A percentile compares a stretch with the other conserved stretches of the same genome.
phyloP scores from a whole-genome alignment of 345 rosid species.

The Fremontodendron californicum region DNA sequence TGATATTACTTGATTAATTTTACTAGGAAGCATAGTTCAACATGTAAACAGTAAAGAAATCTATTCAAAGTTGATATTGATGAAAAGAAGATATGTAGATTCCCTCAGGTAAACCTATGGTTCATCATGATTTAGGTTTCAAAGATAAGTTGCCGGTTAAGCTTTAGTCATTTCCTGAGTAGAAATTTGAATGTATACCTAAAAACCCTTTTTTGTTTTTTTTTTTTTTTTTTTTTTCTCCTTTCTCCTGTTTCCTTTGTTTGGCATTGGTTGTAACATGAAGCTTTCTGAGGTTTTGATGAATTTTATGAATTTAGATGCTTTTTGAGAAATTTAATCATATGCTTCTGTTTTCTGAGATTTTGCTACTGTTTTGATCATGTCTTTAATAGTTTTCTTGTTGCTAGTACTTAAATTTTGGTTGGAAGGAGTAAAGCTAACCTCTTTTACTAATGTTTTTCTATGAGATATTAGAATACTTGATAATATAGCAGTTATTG shows the following conservation, averaged over 20 bases:
- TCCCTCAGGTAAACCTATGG: neutral
- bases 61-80: neutral
- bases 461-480: neutral
- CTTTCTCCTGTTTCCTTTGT: neutral
- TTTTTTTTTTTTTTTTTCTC: neutral
- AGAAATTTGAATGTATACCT: neutral
- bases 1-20: neutral
- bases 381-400: neutral
- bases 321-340: neutral
- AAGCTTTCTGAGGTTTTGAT: neutral
- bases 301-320: neutral
- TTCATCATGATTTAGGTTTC: neutral
- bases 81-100: neutral
- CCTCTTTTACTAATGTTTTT: neutral
- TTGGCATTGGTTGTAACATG: neutral
- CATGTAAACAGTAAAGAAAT: neutral
- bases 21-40: neutral
- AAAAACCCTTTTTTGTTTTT: neutral
- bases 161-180: neutral
- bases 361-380: neutral
- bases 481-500: neutral
- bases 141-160: neutral
- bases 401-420: neutral
- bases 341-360: neutral
- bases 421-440: neutral